These are phyloP conservation scores for Candida parachauliodes DNA, from an alignment of 805 yeast genomes.

Conservation along the genomic window DNA sequence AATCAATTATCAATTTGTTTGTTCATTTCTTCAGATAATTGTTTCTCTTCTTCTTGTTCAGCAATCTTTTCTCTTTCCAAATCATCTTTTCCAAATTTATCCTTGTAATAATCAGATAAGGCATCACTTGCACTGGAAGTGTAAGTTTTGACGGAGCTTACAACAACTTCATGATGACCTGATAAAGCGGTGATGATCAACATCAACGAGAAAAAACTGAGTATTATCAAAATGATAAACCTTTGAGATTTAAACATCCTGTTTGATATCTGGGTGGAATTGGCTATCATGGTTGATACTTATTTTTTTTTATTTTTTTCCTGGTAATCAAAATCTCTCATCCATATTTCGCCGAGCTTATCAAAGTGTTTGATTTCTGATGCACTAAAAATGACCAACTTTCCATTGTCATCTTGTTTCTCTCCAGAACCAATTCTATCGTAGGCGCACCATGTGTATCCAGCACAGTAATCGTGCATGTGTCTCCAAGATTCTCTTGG, in stretches of 20 bases:
- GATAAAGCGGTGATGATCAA: slow-evolving; percentile 25
- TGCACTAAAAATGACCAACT: slow-evolving; percentile 18
- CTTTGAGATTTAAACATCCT: slow-evolving; percentile 32
- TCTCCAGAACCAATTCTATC: slow-evolving; percentile 20
- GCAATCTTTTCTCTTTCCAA: slow-evolving; percentile 7
- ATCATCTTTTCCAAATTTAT: slow-evolving; percentile 4
- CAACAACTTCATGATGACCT: slow-evolving; percentile 21
- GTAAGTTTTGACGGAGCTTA: slow-evolving; percentile 1
- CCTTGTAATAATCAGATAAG: slow-evolving; percentile 1
- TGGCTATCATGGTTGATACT: slow-evolving; percentile 13
- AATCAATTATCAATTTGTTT: slow-evolving; percentile 6
- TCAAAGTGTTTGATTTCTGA: slow-evolving; percentile 21
- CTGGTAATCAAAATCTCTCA: too few species aligned
- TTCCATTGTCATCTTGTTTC: slow-evolving; percentile 17
- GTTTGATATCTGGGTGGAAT: slow-evolving; percentile 25
- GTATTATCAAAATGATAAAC: slow-evolving; percentile 20
- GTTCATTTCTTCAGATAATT: background rate
- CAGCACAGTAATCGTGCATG: slow-evolving; percentile 24
- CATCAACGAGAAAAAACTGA: slow-evolving; percentile 20
- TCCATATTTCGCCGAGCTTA: slow-evolving; percentile 27
- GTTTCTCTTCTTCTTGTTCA: slow-evolving; percentile 8
- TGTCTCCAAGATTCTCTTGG: slow-evolving; percentile 23
- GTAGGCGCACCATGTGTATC: slow-evolving; percentile 32
- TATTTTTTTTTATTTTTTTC: background rate
- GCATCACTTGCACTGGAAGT: slow-evolving; percentile 6